A percentile compares a stretch with the other conserved stretches of the same genome.
These are phyloP conservation scores for Tripterygium wilfordii DNA, from an alignment of 177 flowering plant genomes.

Conservation along the genomic window DNA sequence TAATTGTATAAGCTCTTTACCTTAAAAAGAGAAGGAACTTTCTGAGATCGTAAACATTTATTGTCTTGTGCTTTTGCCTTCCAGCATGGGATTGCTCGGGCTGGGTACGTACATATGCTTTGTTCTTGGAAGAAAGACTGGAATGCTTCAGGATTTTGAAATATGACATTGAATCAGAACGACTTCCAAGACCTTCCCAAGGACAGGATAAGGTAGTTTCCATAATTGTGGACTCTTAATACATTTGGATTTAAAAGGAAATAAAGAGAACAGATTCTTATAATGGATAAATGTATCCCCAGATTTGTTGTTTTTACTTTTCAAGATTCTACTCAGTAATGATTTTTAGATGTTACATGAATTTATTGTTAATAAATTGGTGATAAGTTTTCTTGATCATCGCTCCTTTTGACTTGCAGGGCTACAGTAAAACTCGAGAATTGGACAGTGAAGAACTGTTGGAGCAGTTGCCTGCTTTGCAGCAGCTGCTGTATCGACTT, in stretches of 20 bases:
- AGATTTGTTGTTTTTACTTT: too few species aligned
- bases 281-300: too few species aligned
- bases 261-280: too few species aligned
- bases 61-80: neutral
- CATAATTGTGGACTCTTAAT: neutral
- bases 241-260: too few species aligned
- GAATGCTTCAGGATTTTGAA: neutral
- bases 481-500: slow-evolving; percentile 83
- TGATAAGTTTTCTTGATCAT: neutral
- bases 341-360: neutral
- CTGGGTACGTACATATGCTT: neutral
- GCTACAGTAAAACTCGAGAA: slow-evolving; percentile 81
- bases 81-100: neutral
- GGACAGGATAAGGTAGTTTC: neutral
- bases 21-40: neutral
- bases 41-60: neutral
- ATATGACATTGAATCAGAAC: neutral
- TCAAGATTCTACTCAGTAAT: too few species aligned
- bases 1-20: too few species aligned
- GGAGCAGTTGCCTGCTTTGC: slow-evolving; percentile 90
- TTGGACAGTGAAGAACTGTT: slow-evolving; percentile 73
- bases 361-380: neutral
- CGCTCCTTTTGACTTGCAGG: slow-evolving; percentile 33
- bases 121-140: neutral
- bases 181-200: neutral